phyloP scores from a whole-genome alignment of 129 eudicot species.

The Flaveria ramosissima region DNA sequence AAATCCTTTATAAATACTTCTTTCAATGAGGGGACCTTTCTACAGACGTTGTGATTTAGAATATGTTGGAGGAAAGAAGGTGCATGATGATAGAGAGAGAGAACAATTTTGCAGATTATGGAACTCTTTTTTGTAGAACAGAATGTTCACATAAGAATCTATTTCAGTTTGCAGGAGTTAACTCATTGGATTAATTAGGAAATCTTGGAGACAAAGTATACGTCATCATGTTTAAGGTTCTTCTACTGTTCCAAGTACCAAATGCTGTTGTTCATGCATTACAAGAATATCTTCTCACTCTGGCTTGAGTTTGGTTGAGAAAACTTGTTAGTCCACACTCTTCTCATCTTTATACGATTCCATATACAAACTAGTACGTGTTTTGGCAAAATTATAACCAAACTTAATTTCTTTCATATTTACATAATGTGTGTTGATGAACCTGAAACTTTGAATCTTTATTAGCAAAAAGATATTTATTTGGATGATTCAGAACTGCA shows the following conservation, averaged over 20 bases:
- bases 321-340: constrained; percentile 31
- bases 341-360: constrained; percentile 29
- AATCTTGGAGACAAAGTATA: constrained; percentile 17
- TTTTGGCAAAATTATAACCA: not conserved
- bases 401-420: not conserved
- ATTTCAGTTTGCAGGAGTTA: constrained; percentile 21
- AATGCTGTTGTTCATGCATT: constrained; percentile 32
- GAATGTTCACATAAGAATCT: constrained; percentile 17
- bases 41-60: constrained; percentile 21
- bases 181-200: constrained; percentile 8
- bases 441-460: not conserved
- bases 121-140: constrained; percentile 13
- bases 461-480: constrained; percentile 10
- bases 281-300: constrained; percentile 33
- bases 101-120: constrained; percentile 22
- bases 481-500: constrained; percentile 28
- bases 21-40: constrained; percentile 15
- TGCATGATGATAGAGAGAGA: constrained; percentile 21
- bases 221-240: constrained; percentile 21
- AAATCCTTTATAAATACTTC: not conserved
- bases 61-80: constrained; percentile 26
- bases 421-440: not conserved
- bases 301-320: constrained; percentile 36
- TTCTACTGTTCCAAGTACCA: constrained; percentile 24
- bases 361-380: constrained; percentile 1